These are phyloP conservation scores for Solanum piurae DNA, from an alignment of 257 asterid genomes.

Conservation along the genomic window DNA sequence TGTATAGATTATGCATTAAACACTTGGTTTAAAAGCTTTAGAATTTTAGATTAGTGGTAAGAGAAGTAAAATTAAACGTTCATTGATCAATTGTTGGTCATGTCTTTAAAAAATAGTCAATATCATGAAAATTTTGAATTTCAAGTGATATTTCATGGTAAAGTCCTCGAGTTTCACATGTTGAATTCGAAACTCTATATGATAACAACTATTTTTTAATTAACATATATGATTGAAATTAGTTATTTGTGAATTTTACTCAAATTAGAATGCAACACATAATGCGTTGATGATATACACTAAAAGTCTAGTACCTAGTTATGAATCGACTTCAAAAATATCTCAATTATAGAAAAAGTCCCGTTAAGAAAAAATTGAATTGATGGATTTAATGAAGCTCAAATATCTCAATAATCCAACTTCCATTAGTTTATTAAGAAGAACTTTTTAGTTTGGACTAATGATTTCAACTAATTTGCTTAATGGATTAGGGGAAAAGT, in stretches of 20 bases:
- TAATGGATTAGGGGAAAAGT: constrained; percentile 47
- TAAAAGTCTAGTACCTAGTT: not conserved
- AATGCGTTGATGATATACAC: not conserved
- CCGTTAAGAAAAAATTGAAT: not conserved
- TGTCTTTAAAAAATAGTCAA: not conserved
- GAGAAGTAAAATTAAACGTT: not conserved
- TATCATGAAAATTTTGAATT: not conserved
- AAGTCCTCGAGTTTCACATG: not conserved
- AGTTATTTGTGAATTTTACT: not conserved
- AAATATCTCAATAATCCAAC: not conserved
- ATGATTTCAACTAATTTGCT: not conserved
- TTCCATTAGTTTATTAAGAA: not conserved
- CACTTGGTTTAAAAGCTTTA: not conserved
- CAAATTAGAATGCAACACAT: not conserved
- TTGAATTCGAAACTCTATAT: not conserved
- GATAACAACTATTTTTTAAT: not conserved
- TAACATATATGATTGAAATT: not conserved
- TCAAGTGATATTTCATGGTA: not conserved
- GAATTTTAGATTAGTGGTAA: not conserved
- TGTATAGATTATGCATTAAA: not conserved
- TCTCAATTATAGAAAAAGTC: not conserved
- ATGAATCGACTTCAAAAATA: not conserved
- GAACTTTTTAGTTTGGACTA: not conserved
- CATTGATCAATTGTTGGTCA: not conserved
- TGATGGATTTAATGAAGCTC: not conserved